Evolutionary conservation across 352 stramenopile genomes (phyloP), one percentile per base, ranked within the genome.

Genomic region (Aphanomyces euteiches): DNA sequence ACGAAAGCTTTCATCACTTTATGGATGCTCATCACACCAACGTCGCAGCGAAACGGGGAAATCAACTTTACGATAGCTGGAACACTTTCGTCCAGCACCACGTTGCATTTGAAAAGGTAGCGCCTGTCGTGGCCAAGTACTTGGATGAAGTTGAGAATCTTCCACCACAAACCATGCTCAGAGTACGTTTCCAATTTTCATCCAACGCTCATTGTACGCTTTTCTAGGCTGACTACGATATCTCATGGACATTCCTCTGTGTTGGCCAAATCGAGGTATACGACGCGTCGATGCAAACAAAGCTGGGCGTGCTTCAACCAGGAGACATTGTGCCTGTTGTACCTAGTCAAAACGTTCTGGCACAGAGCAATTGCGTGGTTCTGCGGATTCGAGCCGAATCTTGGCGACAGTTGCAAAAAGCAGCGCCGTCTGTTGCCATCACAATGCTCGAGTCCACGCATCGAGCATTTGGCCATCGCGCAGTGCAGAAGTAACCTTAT

Each of bases 11-110:
- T 0, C 7, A 40, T 37, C 54, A 61, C n/a, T 43, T 61, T 37
- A 40, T 78, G 37, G 50, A 34, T 13, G 50, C 43, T 12, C 43
- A n/a, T 12, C 43, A 50, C 17, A n/a, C 43, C 43, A n/a, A 12
- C 43, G 43, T 50, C 43, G 43, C 10, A 12, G 10, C 1, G 10
- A 28, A 28, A 2, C 28, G 28, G 28, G 28, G 28, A 28, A n/a
- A n/a, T n/a, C 43, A 50, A 12, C 43, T 50, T n/a, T n/a, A 50
- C 10, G 43, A 12, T n/a, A n/a, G 10, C 10, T 50, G 43, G 43
- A n/a, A 12, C 43, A 12, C 0, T n/a, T 50, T 50, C 17, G 43
- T 50, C 43, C 43, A 50, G 2, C 43, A n/a, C 43, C 10, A 50
- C 43, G 10, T n/a, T 12, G 17, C 1, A n/a, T n/a, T 50, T 12